Conservation (phyloP, 2,329 filamentous ascomycete genomes). For the Bipolaris bicolor region DNA sequence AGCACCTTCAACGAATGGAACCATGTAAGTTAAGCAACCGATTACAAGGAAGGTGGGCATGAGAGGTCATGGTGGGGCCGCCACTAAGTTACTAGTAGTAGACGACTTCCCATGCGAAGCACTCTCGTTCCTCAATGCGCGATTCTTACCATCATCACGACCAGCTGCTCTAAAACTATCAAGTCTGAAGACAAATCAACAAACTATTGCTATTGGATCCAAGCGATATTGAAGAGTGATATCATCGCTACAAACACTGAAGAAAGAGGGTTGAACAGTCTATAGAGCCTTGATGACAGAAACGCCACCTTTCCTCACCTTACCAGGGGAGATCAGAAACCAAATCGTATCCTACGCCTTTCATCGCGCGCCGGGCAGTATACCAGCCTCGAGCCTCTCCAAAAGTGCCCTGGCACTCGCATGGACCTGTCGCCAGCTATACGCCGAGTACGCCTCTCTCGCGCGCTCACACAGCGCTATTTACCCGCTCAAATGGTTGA, state of each 20-base stretch:
- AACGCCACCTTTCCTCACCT: conserved; percentile 13
- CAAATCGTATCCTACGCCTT: conserved; percentile 24
- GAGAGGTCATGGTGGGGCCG: no score
- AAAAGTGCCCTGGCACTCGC: conserved; percentile 25
- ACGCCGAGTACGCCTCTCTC: conserved; percentile 19
- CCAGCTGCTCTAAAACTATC: neutral
- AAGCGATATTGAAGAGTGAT: neutral
- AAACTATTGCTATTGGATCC: no score
- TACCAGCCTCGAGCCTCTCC: conserved; percentile 11
- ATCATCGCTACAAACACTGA: neutral
- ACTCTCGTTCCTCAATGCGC: no score
- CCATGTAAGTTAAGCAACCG: no score
- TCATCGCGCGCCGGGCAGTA: conserved; percentile 7
- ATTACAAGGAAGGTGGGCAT: no score
- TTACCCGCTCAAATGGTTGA: conserved; percentile 15
- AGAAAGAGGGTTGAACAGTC: neutral
- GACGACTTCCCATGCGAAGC: no score
- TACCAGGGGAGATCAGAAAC: conserved; percentile 29
- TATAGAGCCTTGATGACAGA: neutral
- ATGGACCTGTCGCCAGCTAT: conserved; percentile 25
- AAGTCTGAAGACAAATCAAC: no score
- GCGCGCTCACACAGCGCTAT: conserved; percentile 18
- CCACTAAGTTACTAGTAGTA: no score
- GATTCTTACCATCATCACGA: no score
- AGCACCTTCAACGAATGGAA: no score